Evolutionary conservation across 179 eudicot species (phyloP).

Genomic region (Drosera spatulata): DNA sequence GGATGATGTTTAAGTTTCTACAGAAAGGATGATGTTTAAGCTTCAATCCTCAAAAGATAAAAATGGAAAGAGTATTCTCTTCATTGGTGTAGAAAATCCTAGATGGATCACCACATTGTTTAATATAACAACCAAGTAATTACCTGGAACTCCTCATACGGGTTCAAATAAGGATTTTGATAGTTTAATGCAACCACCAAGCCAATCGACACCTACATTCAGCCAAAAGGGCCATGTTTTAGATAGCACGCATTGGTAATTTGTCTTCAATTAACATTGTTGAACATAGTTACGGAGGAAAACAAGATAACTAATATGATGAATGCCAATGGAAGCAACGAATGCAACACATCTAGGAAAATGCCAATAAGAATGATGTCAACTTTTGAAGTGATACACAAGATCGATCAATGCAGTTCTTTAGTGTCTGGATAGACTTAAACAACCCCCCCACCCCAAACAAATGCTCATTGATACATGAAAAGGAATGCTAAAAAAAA

Average conservation of each 20-base stretch:
- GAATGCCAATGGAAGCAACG: background rate
- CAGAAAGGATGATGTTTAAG: conserved; percentile 5
- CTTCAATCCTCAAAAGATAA: background rate
- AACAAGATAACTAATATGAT: background rate
- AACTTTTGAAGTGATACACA: no score
- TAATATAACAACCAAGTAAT: background rate
- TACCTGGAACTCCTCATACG: conserved; percentile 99
- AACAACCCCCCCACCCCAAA: no score
- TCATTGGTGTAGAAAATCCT: no score
- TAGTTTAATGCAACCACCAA: conserved; percentile 87
- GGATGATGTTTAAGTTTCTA: conserved; percentile 92
- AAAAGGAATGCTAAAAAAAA: background rate
- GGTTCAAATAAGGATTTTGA: conserved; percentile 80
- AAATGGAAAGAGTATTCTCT: no score
- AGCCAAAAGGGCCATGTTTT: conserved; percentile 1
- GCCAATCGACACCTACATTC: conserved; percentile 77
- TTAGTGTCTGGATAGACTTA: no score
- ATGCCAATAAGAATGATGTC: no score
- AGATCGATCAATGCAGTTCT: no score
- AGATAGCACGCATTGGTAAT: no score
- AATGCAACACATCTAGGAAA: background rate
- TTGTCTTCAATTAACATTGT: no score
- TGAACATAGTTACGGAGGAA: background rate
- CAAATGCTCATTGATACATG: no score
- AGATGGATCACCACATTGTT: background rate